These are phyloP conservation scores for Candida tammaniensis DNA, from an alignment of 805 yeast species.

Conservation along the genomic window DNA sequence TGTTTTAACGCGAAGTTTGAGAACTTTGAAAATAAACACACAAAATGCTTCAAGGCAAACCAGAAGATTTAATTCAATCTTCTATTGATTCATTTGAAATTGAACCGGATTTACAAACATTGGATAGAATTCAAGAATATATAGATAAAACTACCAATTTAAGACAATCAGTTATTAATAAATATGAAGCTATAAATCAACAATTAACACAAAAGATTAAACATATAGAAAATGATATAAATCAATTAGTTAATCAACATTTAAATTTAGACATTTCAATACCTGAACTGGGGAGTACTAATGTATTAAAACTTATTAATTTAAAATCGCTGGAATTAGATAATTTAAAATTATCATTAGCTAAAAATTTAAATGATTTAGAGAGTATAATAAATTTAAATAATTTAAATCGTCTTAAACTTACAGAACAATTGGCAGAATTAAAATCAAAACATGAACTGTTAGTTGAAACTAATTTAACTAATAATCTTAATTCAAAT, in stretches of 20 bases:
- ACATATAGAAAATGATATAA: slow-evolving; percentile 12
- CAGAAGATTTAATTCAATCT: slow-evolving; percentile 35
- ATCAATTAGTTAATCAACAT: slow-evolving; percentile 13
- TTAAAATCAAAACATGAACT: slow-evolving; percentile 26
- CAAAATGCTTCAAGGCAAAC: slow-evolving; percentile 29
- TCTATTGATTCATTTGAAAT: slow-evolving; percentile 50
- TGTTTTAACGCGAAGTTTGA: slow-evolving; percentile 4
- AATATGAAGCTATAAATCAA: slow-evolving; percentile 8
- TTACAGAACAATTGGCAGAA: slow-evolving; percentile 34
- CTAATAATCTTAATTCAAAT: slow-evolving; percentile 41
- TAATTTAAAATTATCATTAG: slow-evolving; percentile 47
- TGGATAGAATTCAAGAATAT: slow-evolving; percentile 40
- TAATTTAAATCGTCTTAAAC: slow-evolving; percentile 32
- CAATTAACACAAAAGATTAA: slow-evolving; percentile 11
- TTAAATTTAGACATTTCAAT: slow-evolving; percentile 3
- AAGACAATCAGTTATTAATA: slow-evolving; percentile 20
- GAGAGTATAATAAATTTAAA: slow-evolving; percentile 39
- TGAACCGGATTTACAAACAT: slow-evolving; percentile 47
- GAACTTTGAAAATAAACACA: slow-evolving; percentile 5
- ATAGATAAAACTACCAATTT: slow-evolving; percentile 26
- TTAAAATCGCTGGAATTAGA: slow-evolving; percentile 36
- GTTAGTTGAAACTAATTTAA: slow-evolving; percentile 27
- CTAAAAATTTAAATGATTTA: slow-evolving; percentile 51
- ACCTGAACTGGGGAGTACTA: slow-evolving; percentile 11
- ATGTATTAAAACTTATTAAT: slow-evolving; percentile 26